Conservation (phyloP, 2,329 filamentous ascomycete genomes). For the Microdochium bolleyi region DNA sequence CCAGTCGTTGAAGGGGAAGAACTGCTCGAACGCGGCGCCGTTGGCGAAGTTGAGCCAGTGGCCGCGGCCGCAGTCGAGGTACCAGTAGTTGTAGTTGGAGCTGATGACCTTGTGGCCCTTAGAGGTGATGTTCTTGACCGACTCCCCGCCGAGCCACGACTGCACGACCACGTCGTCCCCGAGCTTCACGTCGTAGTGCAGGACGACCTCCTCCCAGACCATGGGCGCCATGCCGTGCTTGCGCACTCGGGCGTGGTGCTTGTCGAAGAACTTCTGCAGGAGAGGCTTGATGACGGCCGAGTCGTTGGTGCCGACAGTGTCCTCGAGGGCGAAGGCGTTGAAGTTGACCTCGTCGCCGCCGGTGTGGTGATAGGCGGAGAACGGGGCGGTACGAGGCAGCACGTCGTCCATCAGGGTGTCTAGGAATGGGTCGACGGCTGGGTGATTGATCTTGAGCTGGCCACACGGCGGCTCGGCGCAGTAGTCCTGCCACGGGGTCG, state of each 20-base stretch:
- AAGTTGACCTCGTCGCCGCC: slow-evolving; percentile 83
- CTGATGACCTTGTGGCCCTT: slow-evolving; percentile 64
- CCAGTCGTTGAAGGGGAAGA: slow-evolving; percentile 73
- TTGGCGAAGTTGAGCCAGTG: slow-evolving; percentile 68
- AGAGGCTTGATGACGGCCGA: slow-evolving; percentile 60
- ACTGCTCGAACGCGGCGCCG: slow-evolving; percentile 38
- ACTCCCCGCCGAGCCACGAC: slow-evolving; percentile 61
- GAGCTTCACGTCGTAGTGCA: slow-evolving; percentile 70
- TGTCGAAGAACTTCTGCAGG: slow-evolving; percentile 69
- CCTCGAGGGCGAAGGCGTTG: slow-evolving; percentile 67
- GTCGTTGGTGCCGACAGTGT: slow-evolving; percentile 61
- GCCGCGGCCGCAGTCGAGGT: slow-evolving; percentile 76
- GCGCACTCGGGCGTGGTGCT: slow-evolving; percentile 58
- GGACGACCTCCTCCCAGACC: slow-evolving; percentile 83
- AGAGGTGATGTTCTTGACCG: slow-evolving; percentile 51
- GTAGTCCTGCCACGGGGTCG: slow-evolving; percentile 48
- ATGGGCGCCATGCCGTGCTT: slow-evolving; percentile 61
- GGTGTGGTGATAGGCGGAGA: slow-evolving; percentile 72
- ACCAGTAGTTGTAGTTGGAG: slow-evolving; percentile 74
- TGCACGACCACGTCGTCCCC: slow-evolving; percentile 68
- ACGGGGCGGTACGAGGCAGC: slow-evolving; percentile 61
- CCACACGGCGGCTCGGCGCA: slow-evolving; percentile 59
- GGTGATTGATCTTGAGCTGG: slow-evolving; percentile 68
- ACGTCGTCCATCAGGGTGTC: slow-evolving; percentile 68
- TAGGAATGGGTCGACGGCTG: slow-evolving; percentile 63